These are phyloP conservation scores for Comarum palustre DNA, from an alignment of 306 rosid genomes.

Conservation along the genomic window DNA sequence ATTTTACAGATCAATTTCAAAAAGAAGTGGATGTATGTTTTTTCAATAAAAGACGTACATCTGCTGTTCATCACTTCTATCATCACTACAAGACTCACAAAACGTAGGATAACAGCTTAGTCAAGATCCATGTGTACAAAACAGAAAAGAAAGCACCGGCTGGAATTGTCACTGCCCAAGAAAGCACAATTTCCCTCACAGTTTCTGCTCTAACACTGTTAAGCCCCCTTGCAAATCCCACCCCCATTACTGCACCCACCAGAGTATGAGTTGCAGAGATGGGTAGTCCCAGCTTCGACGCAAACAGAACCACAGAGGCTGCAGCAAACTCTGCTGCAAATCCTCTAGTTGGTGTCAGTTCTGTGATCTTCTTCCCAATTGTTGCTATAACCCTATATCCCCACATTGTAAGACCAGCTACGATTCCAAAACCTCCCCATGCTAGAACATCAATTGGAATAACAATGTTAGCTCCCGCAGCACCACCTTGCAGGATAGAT, in stretches of 20 bases:
- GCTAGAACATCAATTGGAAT: constrained; percentile 92
- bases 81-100: constrained; percentile 44
- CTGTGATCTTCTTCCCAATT: constrained; percentile 90
- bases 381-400: constrained; percentile 96
- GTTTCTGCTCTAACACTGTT: constrained; percentile 90
- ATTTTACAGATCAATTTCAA: constrained; percentile 20
- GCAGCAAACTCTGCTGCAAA: constrained; percentile 99
- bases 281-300: constrained; percentile 79
- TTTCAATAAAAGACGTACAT: constrained; percentile 25
- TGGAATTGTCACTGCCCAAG: constrained; percentile 91
- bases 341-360: constrained; percentile 94
- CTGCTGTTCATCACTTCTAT: constrained; percentile 23
- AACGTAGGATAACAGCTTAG: constrained; percentile 62
- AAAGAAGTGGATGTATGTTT: constrained; percentile 19
- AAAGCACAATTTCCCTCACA: constrained; percentile 82
- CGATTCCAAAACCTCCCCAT: constrained; percentile 99
- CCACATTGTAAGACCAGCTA: constrained; percentile 95
- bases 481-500: constrained; percentile 74
- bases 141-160: constrained; percentile 74
- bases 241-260: constrained; percentile 99
- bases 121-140: constrained; percentile 82
- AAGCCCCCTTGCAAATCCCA: constrained; percentile 92
- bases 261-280: constrained; percentile 92
- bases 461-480: constrained; percentile 55
- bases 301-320: constrained; percentile 84